Evolutionary conservation across 2,329 filamentous ascomycete species (phyloP).

Genomic region (Scedosporium boydii): DNA sequence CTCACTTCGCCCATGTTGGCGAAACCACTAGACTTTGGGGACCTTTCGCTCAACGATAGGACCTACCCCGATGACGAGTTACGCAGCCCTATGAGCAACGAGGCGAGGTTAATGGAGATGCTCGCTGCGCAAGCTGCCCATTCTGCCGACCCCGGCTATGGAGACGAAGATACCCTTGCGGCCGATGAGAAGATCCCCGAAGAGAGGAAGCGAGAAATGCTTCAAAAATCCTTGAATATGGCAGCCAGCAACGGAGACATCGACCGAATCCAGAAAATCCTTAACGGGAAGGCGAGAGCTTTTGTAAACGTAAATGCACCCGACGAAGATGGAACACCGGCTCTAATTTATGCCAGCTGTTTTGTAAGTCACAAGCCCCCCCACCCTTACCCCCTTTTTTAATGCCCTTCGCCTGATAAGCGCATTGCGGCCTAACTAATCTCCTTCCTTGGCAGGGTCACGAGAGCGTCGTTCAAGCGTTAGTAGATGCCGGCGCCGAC

Average conservation of each 20-base stretch:
- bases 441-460: slow-evolving; percentile 52
- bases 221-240: slow-evolving; percentile 88
- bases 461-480: slow-evolving; percentile 72
- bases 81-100: slow-evolving; percentile 61
- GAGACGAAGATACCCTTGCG: slow-evolving; percentile 72
- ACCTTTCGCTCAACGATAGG: slow-evolving; percentile 72
- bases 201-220: slow-evolving; percentile 65
- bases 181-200: slow-evolving; percentile 63
- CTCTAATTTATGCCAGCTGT: slow-evolving; percentile 94
- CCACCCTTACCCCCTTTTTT: background rate
- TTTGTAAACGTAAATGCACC: slow-evolving; percentile 79
- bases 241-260: slow-evolving; percentile 94
- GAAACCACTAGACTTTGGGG: slow-evolving; percentile 72
- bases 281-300: slow-evolving; percentile 62
- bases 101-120: slow-evolving; percentile 89
- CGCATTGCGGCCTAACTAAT: background rate
- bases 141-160: slow-evolving; percentile 59
- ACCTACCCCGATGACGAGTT: slow-evolving; percentile 55
- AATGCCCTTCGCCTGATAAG: background rate
- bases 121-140: slow-evolving; percentile 87
- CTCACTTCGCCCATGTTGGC: slow-evolving; percentile 77
- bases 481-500: slow-evolving; percentile 77
- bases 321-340: slow-evolving; percentile 93
- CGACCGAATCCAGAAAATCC: slow-evolving; percentile 65
- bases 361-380: slow-evolving; percentile 53